Conservation (phyloP, 306 rosid genomes). For the Cicer pinnatifidum region DNA sequence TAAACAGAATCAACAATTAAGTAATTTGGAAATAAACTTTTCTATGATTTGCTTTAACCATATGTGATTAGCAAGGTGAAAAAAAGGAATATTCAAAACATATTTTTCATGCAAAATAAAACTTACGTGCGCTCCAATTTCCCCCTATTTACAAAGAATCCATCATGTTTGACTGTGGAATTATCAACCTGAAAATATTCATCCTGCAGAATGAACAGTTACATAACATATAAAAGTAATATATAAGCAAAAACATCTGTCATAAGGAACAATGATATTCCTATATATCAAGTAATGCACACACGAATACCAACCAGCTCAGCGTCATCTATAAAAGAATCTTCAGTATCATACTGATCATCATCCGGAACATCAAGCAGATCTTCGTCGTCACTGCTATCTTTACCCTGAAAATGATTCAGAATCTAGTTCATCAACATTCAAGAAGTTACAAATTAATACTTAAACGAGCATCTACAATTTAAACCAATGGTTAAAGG, state of each 20-base stretch:
- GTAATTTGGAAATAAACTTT: constrained; percentile 31
- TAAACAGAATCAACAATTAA: constrained; percentile 28
- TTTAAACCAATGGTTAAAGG: constrained; percentile 32
- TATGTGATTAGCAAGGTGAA: constrained; percentile 14
- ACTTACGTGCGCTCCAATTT: constrained; percentile 89
- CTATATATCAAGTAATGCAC: constrained; percentile 2
- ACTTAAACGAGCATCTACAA: constrained; percentile 20
- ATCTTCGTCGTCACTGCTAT: constrained; percentile 95
- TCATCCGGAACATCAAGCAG: constrained; percentile 77
- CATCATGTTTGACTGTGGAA: constrained; percentile 89
- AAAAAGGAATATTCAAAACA: constrained; percentile 22
- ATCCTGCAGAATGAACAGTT: constrained; percentile 69
- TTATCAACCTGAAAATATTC: constrained; percentile 96
- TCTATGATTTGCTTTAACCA: constrained; percentile 6
- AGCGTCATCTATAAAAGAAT: constrained; percentile 95
- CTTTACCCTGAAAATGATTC: constrained; percentile 75
- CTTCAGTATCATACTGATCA: constrained; percentile 97
- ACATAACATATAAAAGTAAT: constrained; percentile 36
- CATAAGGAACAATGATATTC: constrained; percentile 18
- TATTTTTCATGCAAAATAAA: constrained; percentile 36
- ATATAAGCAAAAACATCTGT: constrained; percentile 10
- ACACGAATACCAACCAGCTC: constrained; percentile 76
- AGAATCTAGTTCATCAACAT: constrained; percentile 26
- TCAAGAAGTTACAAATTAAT: constrained; percentile 26
- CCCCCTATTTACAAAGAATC: constrained; percentile 95